Base-by-base conservation (phyloP, 1,139 yeast genomes). In the Saccharomycopsis hybrid region DNA sequence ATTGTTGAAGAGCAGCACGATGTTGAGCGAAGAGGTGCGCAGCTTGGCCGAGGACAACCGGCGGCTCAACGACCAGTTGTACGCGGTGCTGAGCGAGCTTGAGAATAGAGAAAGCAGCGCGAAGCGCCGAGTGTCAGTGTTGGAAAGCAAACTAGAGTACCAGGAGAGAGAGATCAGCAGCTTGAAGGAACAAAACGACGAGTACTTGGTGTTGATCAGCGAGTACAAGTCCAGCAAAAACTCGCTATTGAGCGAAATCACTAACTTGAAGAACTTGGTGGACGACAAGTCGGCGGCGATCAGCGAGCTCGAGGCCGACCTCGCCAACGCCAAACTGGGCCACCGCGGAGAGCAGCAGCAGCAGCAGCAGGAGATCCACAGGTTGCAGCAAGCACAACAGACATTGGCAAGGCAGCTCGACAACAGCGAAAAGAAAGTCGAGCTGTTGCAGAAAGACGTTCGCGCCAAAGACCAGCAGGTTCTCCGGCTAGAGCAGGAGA, bases 171-270 rank as follows among this genome's bases (percentile, higher is more conserved):
- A 41, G 5, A 13, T 59, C 18, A 57, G 59, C 11, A 62, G 59
- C 30, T 43, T 68, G 32, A 70, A 68, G 48, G 80, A 77, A 54
- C 62, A 70, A 42, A 60, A 73, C 13, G 78, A 68, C 56, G 85
- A 80, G 57, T 67, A 70, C 44, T 64, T 70, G 39, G 65, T 78
- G 45, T 62, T 70, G 24, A 62, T 72, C 46, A 75, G 74, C 54
- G 85, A 81, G 59, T 70, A 71, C 41, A 65, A 66, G 39, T 62
- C 76, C 56, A 74, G 76, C 24, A 71, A 67, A 49, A 72, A 71
- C 40, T 69, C 73, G 39, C 60, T 76, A 51, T 62, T 58, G 37
- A 63, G 66, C 29, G 69, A 60, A 64, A 68, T 53, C 54, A 56
- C 59, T 53, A 61, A 55, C 29, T 55, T 69, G 40, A 65, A 56